Evolutionary conservation across 352 stramenopile species (phyloP).

Genomic region (Elongisporangium prolatum): DNA sequence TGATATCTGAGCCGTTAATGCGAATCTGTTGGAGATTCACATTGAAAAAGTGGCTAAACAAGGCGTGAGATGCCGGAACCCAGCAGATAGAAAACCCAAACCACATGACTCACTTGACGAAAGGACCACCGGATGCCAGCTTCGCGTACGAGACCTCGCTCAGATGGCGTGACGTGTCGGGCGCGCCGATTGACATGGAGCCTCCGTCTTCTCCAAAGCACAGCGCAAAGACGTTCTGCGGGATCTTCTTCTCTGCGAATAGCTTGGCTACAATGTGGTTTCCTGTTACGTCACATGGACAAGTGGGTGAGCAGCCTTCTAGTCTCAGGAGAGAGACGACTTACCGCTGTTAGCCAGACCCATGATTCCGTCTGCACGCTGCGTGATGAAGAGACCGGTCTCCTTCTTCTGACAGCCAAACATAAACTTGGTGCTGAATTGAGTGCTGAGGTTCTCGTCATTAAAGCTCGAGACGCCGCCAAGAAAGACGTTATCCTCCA

Average conservation of each 20-base stretch:
- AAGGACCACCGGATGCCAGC: conserved; percentile 23
- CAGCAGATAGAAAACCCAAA: not conserved
- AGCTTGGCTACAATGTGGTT: conserved; percentile 76
- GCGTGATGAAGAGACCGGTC: conserved; percentile 77
- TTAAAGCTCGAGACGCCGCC: conserved; percentile 51
- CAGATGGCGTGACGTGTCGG: conserved; percentile 43
- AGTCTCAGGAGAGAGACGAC: not conserved
- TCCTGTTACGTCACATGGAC: conserved; percentile 14
- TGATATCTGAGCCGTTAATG: conserved; percentile 54
- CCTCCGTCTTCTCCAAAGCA: conserved; percentile 72
- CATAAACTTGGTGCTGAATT: conserved; percentile 69
- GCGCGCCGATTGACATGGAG: conserved; percentile 58
- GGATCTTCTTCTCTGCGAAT: conserved; percentile 74
- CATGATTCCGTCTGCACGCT: conserved; percentile 85
- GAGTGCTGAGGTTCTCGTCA: conserved; percentile 43
- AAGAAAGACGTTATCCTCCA: conserved; percentile 78
- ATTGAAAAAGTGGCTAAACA: conserved; percentile 55
- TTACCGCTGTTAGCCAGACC: conserved; percentile 61
- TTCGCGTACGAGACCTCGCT: conserved; percentile 55
- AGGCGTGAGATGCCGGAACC: not conserved
- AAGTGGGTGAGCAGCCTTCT: not conserved
- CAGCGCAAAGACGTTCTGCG: conserved; percentile 70
- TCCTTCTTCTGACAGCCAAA: conserved; percentile 78
- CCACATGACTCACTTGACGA: conserved; percentile 16
- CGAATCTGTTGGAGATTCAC: conserved; percentile 64